A percentile compares a stretch with the other conserved stretches of the same genome.
Conservation (phyloP, 306 rosid genomes). For the Medicago truncatula region DNA sequence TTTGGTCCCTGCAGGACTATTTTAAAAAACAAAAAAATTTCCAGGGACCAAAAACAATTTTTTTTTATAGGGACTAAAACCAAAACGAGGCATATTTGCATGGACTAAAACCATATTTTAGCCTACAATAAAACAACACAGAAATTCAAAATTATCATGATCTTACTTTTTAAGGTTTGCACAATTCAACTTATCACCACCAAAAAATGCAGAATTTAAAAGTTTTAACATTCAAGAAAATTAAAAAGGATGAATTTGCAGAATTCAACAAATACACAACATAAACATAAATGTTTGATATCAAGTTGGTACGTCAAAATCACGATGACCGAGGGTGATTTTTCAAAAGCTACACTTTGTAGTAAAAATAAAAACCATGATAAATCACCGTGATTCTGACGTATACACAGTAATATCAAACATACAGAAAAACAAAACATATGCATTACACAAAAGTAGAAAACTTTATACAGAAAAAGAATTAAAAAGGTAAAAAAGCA, state of each 20-base stretch:
- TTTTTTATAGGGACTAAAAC: too few species aligned
- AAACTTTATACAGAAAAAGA: not conserved
- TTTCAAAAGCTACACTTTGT: too few species aligned
- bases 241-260: not conserved
- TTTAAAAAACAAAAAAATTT: too few species aligned
- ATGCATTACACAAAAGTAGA: not conserved
- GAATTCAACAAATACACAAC: not conserved
- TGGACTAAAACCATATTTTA: too few species aligned
- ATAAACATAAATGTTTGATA: not conserved
- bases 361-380: too few species aligned
- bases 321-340: too few species aligned
- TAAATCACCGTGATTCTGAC: too few species aligned
- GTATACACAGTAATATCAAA: too few species aligned
- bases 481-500: not conserved
- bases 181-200: slow-evolving; percentile 3
- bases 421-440: not conserved
- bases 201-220: not conserved
- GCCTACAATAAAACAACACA: not conserved
- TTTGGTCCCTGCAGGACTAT: too few species aligned
- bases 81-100: too few species aligned
- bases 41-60: too few species aligned
- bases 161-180: not conserved
- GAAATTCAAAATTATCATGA: not conserved
- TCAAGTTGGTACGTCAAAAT: too few species aligned
- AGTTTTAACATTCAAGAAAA: not conserved